Evolutionary conservation across 129 eudicot species (phyloP).

Genomic region (Chrysanthemum makinoi): DNA sequence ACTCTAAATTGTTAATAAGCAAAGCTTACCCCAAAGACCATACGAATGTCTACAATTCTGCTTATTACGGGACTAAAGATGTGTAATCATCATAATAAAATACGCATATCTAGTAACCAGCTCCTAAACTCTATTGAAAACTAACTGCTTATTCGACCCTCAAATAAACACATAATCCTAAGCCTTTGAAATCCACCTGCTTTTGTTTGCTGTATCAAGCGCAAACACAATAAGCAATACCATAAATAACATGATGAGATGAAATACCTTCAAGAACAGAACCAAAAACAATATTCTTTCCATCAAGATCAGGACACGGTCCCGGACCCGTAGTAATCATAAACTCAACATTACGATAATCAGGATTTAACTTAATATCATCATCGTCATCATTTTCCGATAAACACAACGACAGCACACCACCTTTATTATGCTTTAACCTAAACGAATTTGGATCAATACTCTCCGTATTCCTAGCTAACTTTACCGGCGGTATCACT

Average conservation of each 20-base stretch:
- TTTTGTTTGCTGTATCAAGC: too few relatives aligned
- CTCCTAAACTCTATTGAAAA: too few relatives aligned
- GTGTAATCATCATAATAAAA: too few relatives aligned
- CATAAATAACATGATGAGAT: background rate
- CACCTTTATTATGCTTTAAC: constrained; percentile 63
- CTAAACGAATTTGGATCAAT: constrained; percentile 64
- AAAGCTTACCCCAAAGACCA: too few relatives aligned
- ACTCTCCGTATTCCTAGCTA: constrained; percentile 62
- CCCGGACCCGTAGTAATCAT: constrained; percentile 97
- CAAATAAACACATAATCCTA: too few relatives aligned
- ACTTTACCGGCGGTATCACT: constrained; percentile 58
- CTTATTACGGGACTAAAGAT: too few relatives aligned
- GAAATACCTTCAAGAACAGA: constrained; percentile 82
- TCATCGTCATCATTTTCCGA: constrained; percentile 93
- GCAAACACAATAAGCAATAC: too few relatives aligned
- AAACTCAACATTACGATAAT: constrained; percentile 91
- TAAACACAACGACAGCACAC: constrained; percentile 73
- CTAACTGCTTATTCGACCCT: too few relatives aligned
- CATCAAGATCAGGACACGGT: constrained; percentile 93
- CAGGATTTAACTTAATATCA: constrained; percentile 58
- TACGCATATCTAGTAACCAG: too few relatives aligned
- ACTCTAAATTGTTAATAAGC: too few relatives aligned
- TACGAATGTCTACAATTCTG: too few relatives aligned
- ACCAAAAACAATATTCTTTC: constrained; percentile 81
- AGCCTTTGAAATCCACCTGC: too few relatives aligned